Evolutionary conservation across 495 filamentous ascomycete genomes (phyloP).

Genomic region (Aspergillus heteromorphus): DNA sequence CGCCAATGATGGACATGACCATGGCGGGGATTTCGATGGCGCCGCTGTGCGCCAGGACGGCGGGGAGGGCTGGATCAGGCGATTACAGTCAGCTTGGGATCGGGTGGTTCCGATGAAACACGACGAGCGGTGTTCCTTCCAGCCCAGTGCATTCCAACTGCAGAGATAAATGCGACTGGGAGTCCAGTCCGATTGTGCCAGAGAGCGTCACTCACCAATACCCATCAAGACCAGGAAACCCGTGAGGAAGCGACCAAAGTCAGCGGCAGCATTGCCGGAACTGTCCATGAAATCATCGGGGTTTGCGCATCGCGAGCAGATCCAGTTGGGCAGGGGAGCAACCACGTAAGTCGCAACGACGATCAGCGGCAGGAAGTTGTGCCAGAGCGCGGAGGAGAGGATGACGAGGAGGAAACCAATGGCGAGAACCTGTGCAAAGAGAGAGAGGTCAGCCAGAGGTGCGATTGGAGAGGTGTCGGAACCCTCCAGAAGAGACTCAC

Average conservation of each 20-base stretch:
- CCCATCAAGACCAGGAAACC: slow-evolving; percentile 98
- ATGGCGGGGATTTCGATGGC: slow-evolving; percentile 80
- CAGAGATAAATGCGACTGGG: background rate
- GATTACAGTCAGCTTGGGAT: slow-evolving; percentile 17
- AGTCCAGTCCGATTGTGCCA: background rate
- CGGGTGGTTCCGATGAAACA: background rate
- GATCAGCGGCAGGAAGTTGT: slow-evolving; percentile 86
- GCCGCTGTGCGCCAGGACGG: slow-evolving; percentile 75
- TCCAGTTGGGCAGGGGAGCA: slow-evolving; percentile 93
- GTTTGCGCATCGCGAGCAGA: slow-evolving; percentile 79
- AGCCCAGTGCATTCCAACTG: background rate
- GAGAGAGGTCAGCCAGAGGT: slow-evolving; percentile 12
- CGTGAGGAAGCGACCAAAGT: slow-evolving; percentile 90
- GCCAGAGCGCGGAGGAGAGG: slow-evolving; percentile 90
- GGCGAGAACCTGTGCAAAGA: slow-evolving; percentile 66
- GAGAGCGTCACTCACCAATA: slow-evolving; percentile 64
- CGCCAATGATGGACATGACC: slow-evolving; percentile 91
- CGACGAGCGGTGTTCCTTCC: background rate
- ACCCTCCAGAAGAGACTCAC: slow-evolving; percentile 41
- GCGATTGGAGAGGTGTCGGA: background rate
- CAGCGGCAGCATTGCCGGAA: slow-evolving; percentile 70
- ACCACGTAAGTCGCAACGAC: slow-evolving; percentile 94
- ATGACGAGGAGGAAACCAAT: slow-evolving; percentile 99
- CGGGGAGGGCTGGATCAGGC: slow-evolving; percentile 68
- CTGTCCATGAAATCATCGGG: slow-evolving; percentile 97